A percentile compares a stretch with the other conserved stretches of the same genome.
These are phyloP conservation scores for Phytophthora aleatoria DNA, from an alignment of 352 stramenopile genomes.

Conservation along the genomic window DNA sequence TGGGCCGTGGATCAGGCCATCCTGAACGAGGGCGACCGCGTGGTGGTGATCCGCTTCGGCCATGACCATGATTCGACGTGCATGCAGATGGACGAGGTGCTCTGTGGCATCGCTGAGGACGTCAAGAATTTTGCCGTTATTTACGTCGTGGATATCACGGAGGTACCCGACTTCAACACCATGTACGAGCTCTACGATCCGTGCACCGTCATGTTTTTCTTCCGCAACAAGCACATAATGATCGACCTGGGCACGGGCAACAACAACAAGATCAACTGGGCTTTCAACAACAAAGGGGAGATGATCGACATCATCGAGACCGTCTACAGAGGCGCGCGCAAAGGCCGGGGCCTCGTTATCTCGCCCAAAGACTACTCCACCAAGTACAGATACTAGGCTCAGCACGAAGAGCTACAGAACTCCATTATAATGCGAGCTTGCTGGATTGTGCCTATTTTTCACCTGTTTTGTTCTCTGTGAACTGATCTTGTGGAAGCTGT, in stretches of 20 bases:
- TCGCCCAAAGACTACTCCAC: conserved; percentile 99
- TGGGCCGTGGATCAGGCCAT: conserved; percentile 99
- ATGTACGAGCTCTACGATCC: conserved; percentile 99
- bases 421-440: conserved; percentile 8
- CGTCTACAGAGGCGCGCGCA: conserved; percentile 97
- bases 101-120: conserved; percentile 96
- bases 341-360: conserved; percentile 97
- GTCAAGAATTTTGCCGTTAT: conserved; percentile 99
- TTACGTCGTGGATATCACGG: conserved; percentile 94
- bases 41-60: conserved; percentile 99
- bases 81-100: conserved; percentile 99
- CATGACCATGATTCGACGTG: conserved; percentile 98
- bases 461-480: neutral
- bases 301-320: conserved; percentile 99
- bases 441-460: neutral
- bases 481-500: conserved; percentile 8
- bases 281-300: conserved; percentile 97
- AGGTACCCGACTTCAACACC: conserved; percentile 99
- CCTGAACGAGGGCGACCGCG: conserved; percentile 96
- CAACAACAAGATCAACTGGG: conserved; percentile 99
- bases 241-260: conserved; percentile 99
- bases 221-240: conserved; percentile 99
- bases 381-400: conserved; percentile 96
- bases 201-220: conserved; percentile 99
- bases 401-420: neutral